A percentile compares a stretch with the other conserved stretches of the same genome.
These are phyloP conservation scores for Pseudocercospora macadamiae DNA, from an alignment of 2,329 filamentous ascomycete genomes.

Conservation along the genomic window DNA sequence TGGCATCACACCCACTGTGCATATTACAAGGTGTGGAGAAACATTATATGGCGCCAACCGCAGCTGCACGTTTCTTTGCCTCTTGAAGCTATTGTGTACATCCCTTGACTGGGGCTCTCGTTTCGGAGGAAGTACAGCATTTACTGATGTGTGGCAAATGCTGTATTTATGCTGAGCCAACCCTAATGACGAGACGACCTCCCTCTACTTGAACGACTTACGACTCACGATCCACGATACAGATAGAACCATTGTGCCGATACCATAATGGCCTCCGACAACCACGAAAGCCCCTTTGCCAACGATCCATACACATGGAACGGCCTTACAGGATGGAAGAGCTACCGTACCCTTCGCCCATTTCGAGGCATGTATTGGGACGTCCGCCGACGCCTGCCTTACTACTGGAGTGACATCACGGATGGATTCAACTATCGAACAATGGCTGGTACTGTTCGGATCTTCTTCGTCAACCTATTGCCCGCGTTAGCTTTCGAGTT, in stretches of 20 bases:
- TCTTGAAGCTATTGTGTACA: neutral
- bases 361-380: constrained; percentile 60
- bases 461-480: constrained; percentile 63
- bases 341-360: constrained; percentile 45
- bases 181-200: neutral
- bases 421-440: constrained; percentile 60
- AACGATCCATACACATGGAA: constrained; percentile 43
- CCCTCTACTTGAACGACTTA: neutral
- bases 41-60: neutral
- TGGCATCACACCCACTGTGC: constrained; percentile 1
- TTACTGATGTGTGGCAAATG: neutral
- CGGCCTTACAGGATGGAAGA: constrained; percentile 39
- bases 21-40: neutral
- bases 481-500: constrained; percentile 62
- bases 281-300: constrained; percentile 24
- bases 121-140: neutral
- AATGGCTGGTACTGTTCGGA: constrained; percentile 58
- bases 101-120: neutral
- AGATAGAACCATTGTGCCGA: neutral
- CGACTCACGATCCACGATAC: neutral
- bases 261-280: neutral
- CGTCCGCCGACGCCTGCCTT: constrained; percentile 55
- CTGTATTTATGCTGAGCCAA: neutral
- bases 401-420: constrained; percentile 59
- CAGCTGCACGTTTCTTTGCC: neutral